Percentiles rank a stretch among this genome's conserved stretches.
phyloP scores from a whole-genome alignment of 495 filamentous ascomycete genomes.

The Daldinia vernicosa region DNA sequence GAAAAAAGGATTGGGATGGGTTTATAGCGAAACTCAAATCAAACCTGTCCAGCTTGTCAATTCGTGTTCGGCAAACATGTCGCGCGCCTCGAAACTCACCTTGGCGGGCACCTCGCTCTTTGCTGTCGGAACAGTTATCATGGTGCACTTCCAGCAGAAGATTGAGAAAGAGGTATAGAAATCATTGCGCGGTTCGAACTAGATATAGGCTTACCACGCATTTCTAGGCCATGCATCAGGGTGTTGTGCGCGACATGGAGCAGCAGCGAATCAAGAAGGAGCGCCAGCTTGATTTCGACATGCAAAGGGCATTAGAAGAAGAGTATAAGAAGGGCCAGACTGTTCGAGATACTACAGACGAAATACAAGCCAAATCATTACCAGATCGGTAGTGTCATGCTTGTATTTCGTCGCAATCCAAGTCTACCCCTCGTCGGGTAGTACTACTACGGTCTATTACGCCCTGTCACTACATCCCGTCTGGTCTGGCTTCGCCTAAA shows the following conservation, averaged over 20 bases:
- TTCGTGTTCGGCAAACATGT: slow-evolving; percentile 67
- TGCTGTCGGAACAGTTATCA: slow-evolving; percentile 77
- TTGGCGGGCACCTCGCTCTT: slow-evolving; percentile 78
- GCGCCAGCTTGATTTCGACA: slow-evolving; percentile 90
- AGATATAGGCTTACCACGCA: neutral
- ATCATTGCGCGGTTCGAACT: neutral
- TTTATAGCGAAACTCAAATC: neutral
- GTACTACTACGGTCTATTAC: neutral
- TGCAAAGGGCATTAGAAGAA: slow-evolving; percentile 84
- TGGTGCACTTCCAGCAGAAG: slow-evolving; percentile 89
- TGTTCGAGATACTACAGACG: slow-evolving; percentile 52
- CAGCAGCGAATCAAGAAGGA: slow-evolving; percentile 89
- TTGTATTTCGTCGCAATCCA: neutral
- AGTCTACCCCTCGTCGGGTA: neutral
- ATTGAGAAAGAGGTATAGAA: slow-evolving; percentile 80
- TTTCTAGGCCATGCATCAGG: slow-evolving; percentile 89
- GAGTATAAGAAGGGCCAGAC: slow-evolving; percentile 89
- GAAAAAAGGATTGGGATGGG: neutral
- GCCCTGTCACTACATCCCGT: neutral
- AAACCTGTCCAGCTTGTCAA: neutral
- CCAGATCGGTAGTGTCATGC: slow-evolving; percentile 31
- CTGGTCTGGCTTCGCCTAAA: neutral
- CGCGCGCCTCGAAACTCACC: slow-evolving; percentile 85
- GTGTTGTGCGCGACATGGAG: slow-evolving; percentile 93
- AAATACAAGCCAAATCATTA: slow-evolving; percentile 33